Evolutionary conservation across 2,329 filamentous ascomycete genomes (phyloP).

Genomic region (Penicillium sp.): DNA sequence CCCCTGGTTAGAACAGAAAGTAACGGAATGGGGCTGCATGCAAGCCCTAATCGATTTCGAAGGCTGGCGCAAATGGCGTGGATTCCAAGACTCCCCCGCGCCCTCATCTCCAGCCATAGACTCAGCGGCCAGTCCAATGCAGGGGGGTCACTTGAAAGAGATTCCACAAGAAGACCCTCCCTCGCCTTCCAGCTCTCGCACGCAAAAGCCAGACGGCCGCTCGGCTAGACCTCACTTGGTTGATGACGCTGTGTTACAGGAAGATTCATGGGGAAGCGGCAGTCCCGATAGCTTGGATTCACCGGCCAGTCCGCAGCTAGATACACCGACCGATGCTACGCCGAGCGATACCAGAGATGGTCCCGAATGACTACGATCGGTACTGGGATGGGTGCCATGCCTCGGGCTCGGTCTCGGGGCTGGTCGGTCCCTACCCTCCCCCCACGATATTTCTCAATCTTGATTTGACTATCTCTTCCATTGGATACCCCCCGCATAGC

Average conservation of each 20-base stretch:
- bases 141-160: conserved; percentile 19
- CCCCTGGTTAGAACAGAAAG: conserved; percentile 94
- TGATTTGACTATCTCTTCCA: conserved; percentile 23
- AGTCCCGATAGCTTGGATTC: conserved; percentile 32
- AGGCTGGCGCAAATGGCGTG: conserved; percentile 97
- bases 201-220: conserved; percentile 14
- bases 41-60: conserved; percentile 98
- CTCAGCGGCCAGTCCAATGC: conserved; percentile 31
- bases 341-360: neutral
- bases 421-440: neutral
- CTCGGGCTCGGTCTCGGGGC: neutral
- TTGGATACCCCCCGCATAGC: conserved; percentile 38
- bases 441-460: conserved; percentile 15
- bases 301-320: conserved; percentile 17
- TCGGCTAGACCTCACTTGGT: conserved; percentile 10
- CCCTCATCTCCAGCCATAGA: conserved; percentile 22
- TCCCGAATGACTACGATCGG: conserved; percentile 1
- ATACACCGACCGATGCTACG: neutral
- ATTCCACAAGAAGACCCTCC: conserved; percentile 7
- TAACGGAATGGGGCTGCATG: conserved; percentile 99
- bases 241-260: conserved; percentile 17
- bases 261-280: conserved; percentile 34
- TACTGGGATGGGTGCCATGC: neutral
- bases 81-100: conserved; percentile 56
- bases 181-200: conserved; percentile 21